A percentile compares a stretch with the other conserved stretches of the same genome.
Evolutionary conservation across 2,329 filamentous ascomycete species (phyloP).

Genomic region (Xylariaceae sp.): DNA sequence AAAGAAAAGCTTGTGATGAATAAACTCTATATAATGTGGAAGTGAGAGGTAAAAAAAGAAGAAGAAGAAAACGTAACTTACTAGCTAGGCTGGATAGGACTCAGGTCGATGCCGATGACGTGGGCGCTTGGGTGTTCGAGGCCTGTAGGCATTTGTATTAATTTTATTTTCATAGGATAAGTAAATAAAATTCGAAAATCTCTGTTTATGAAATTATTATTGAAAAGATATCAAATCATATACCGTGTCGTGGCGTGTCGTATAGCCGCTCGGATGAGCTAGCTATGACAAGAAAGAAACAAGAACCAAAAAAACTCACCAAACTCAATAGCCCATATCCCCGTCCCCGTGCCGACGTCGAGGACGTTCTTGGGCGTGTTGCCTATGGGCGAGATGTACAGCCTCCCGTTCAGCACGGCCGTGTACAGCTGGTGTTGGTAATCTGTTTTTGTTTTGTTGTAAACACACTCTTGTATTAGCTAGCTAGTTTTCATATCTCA

Average conservation of each 20-base stretch:
- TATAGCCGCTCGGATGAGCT: too few species aligned
- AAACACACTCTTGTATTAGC: too few species aligned
- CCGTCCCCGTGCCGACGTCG: conserved; percentile 21
- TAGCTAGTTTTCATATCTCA: too few species aligned
- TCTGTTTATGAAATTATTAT: too few species aligned
- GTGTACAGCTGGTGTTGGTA: conserved; percentile 24
- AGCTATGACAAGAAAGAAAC: too few species aligned
- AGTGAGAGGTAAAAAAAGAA: background rate
- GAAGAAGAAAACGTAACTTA: conserved; percentile 5
- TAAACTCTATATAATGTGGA: too few species aligned
- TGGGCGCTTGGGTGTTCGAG: conserved; percentile 19
- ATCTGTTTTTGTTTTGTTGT: too few species aligned
- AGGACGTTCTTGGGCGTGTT: conserved; percentile 12
- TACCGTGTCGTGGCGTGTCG: too few species aligned
- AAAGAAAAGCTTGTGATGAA: too few species aligned
- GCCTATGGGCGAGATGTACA: conserved; percentile 20
- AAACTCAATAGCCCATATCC: conserved; percentile 23
- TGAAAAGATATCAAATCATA: too few species aligned
- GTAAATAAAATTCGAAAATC: background rate
- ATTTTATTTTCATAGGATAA: background rate
- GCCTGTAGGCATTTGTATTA: conserved; percentile 5
- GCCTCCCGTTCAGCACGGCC: conserved; percentile 19
- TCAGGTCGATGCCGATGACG: conserved; percentile 20
- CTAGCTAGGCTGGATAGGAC: conserved; percentile 22
- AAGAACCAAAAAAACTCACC: too few species aligned